Base-by-base conservation (phyloP, 306 rosid species). In the Erythrophleum fordii region DNA sequence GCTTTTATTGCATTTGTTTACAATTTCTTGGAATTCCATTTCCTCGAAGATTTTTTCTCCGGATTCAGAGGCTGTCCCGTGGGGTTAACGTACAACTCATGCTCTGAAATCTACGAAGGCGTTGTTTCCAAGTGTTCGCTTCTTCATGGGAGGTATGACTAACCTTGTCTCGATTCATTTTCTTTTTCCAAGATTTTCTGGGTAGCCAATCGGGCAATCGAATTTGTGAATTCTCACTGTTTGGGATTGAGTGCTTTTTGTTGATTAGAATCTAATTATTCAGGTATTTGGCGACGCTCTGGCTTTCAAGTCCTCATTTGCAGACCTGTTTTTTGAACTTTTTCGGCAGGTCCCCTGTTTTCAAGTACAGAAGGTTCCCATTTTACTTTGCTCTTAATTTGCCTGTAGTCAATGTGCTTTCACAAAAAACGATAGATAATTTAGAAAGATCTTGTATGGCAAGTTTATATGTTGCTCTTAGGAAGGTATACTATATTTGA, bases 251-350 rank as follows among this genome's bases (percentile, higher is more conserved):
- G 39, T 39, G 8, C 52, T 16, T 35, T 8, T 69, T 16, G 4
- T 26, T 78, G 28, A 31, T 14, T 65, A 25, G 44, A 42, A 53
- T 42, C 6, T 5, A 11, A 34, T 23, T 44, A 8, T 77, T 51
- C 85, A 91, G 95, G 82, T 95, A 87, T 23, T 82, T 78, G 66
- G 77, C 90, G 4, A 92, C 99, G 41, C 96, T 94, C 5, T 93
- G 99, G 99, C 92, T 93, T 20, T 84, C 92, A 0, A 93, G 94
- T 74, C 98, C 98, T 70, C 98, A 95, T 79, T 1, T 95, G 31
- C 98, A 95, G 87, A 95, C 98, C 35, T 83, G 76, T 37, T 95
- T 93, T 73, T 84, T 95, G 60, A 83, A 83, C 84, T 82, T 92
- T 83, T 78, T 87, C 53, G 97, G 96, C 8, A 85, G 85, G 53